Percentiles rank a stretch among this genome's conserved stretches.
phyloP scores from a whole-genome alignment of 495 filamentous ascomycete genomes.

The Penicillium atrosanguineum region DNA sequence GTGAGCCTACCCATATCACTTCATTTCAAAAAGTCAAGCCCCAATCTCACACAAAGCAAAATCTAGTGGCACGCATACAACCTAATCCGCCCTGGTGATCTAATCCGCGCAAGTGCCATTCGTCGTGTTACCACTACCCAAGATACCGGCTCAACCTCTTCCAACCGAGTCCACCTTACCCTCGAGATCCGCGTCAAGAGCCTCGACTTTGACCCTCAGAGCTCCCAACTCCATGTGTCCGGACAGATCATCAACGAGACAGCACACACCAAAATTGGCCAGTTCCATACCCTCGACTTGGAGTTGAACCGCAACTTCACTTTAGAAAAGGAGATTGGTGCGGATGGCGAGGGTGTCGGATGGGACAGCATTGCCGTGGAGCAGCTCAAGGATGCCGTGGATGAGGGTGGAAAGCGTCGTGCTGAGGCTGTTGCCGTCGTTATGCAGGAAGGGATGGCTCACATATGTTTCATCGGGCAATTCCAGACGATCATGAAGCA shows the following conservation, averaged over 20 bases:
- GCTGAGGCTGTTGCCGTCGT: slow-evolving; percentile 84
- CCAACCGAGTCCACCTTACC: slow-evolving; percentile 70
- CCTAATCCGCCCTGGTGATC: slow-evolving; percentile 76
- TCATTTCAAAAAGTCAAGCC: neutral
- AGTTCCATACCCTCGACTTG: slow-evolving; percentile 87
- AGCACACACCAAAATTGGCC: slow-evolving; percentile 74
- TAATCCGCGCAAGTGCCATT: slow-evolving; percentile 77
- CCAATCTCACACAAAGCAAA: slow-evolving; percentile 1
- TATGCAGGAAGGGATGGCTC: slow-evolving; percentile 91
- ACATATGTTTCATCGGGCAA: slow-evolving; percentile 91
- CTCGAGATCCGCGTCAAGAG: slow-evolving; percentile 78
- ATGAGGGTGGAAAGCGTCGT: slow-evolving; percentile 62
- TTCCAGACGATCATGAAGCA: slow-evolving; percentile 86
- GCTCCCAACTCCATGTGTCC: slow-evolving; percentile 78
- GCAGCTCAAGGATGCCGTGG: slow-evolving; percentile 73
- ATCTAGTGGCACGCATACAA: slow-evolving; percentile 94
- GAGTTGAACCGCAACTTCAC: slow-evolving; percentile 88
- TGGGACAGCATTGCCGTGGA: slow-evolving; percentile 91
- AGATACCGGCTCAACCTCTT: slow-evolving; percentile 71
- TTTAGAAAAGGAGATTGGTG: slow-evolving; percentile 58
- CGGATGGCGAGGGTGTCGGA: slow-evolving; percentile 53
- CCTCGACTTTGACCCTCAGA: slow-evolving; percentile 86
- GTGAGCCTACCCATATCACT: slow-evolving; percentile 39
- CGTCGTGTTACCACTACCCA: slow-evolving; percentile 71
- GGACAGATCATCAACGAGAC: slow-evolving; percentile 84